Percentiles rank a stretch among this genome's conserved stretches.
Conservation (phyloP, 352 stramenopile species). For the Albugo candida region DNA sequence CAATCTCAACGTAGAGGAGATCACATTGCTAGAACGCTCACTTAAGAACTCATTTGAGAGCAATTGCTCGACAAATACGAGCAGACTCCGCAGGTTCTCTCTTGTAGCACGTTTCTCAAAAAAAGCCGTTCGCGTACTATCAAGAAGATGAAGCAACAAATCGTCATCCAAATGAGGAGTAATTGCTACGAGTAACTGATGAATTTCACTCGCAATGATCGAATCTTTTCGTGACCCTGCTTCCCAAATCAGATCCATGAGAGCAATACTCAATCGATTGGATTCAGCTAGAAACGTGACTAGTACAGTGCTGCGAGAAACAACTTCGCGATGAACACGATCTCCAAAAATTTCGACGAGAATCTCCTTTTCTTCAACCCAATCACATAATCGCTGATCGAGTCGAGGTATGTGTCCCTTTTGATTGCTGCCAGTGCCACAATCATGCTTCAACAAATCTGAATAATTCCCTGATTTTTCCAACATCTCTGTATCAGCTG, state of each 20-base stretch:
- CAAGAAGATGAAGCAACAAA: slow-evolving; percentile 45
- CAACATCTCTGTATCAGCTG: neutral
- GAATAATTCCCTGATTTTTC: neutral
- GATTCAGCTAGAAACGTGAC: slow-evolving; percentile 75
- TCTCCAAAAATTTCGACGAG: slow-evolving; percentile 77
- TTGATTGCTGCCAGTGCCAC: neutral
- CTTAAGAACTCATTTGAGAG: slow-evolving; percentile 49
- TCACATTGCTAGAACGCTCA: slow-evolving; percentile 37
- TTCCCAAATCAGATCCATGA: slow-evolving; percentile 58
- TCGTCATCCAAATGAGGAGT: slow-evolving; percentile 55
- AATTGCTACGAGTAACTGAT: slow-evolving; percentile 52
- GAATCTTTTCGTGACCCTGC: slow-evolving; percentile 73
- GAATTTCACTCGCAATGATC: slow-evolving; percentile 66
- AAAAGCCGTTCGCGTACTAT: slow-evolving; percentile 38
- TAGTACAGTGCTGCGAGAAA: slow-evolving; percentile 56
- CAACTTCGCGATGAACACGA: slow-evolving; percentile 74
- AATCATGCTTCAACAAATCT: neutral
- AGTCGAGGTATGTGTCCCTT: slow-evolving; percentile 15
- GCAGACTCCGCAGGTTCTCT: slow-evolving; percentile 43
- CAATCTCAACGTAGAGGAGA: slow-evolving; percentile 41
- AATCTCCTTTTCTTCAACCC: slow-evolving; percentile 54
- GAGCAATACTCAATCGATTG: slow-evolving; percentile 39
- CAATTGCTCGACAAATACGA: slow-evolving; percentile 63
- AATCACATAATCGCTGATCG: slow-evolving; percentile 52
- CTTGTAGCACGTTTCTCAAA: slow-evolving; percentile 25